These are phyloP conservation scores for Ganoderma leucocontextum DNA, from an alignment of 1,284 basidiomycete species.

Conservation along the genomic window DNA sequence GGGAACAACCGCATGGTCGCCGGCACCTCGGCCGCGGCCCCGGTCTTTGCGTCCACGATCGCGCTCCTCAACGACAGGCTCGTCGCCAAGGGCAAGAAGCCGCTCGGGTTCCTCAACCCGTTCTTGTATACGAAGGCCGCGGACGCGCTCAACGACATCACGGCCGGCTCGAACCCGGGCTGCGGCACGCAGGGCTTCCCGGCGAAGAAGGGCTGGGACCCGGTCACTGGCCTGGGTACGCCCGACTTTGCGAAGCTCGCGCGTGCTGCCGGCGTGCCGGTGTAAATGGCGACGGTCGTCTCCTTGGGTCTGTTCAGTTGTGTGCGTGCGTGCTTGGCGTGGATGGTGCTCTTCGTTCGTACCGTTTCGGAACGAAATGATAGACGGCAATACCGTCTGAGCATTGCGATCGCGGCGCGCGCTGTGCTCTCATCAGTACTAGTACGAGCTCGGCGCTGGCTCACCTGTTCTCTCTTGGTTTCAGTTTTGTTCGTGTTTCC, in stretches of 20 bases:
- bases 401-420: no score
- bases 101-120: conserved; percentile 60
- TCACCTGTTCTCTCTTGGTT: no score
- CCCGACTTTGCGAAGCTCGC: conserved; percentile 39
- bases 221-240: conserved; percentile 42
- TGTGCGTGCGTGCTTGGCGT: no score
- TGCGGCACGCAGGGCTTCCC: conserved; percentile 48
- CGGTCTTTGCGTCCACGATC: conserved; percentile 60
- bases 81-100: conserved; percentile 50
- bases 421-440: no score
- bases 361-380: no score
- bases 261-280: conserved; percentile 21
- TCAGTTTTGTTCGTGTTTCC: no score
- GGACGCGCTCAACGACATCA: conserved; percentile 53
- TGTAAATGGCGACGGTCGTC: neutral
- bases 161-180: conserved; percentile 39
- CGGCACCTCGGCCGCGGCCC: conserved; percentile 57
- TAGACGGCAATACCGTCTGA: no score
- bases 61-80: conserved; percentile 63
- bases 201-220: conserved; percentile 48
- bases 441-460: no score
- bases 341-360: no score
- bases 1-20: conserved; percentile 52
- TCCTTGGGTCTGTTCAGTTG: no score
- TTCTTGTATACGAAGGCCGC: conserved; percentile 45